Conservation (phyloP, 768 basidiomycete genomes). For the Ramaria sp. region DNA sequence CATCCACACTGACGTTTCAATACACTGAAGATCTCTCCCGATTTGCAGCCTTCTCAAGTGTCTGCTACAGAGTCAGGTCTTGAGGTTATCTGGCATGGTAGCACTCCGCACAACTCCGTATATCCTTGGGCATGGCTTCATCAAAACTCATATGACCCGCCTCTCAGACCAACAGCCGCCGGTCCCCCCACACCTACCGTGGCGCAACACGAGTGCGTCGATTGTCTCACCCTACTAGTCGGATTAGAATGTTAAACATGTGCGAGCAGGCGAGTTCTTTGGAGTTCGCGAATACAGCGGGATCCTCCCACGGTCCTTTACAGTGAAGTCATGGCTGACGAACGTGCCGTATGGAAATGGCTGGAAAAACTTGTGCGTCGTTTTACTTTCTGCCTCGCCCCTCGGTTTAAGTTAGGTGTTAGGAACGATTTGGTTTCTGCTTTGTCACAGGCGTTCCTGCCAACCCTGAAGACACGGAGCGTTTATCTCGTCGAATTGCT, state of each 20-base stretch:
- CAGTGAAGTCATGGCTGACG: constrained; percentile 60
- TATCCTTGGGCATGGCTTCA: constrained; percentile 86
- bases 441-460: constrained; percentile 74
- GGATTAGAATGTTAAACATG: neutral
- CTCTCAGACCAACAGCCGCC: constrained; percentile 18
- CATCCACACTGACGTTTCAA: neutral
- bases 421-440: constrained; percentile 87
- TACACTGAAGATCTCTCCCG: constrained; percentile 53
- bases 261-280: constrained; percentile 51
- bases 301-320: constrained; percentile 68
- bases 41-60: constrained; percentile 55
- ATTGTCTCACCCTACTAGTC: neutral
- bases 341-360: constrained; percentile 70
- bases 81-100: constrained; percentile 52
- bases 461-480: constrained; percentile 78
- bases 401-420: constrained; percentile 2
- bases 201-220: constrained; percentile 34
- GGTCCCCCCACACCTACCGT: constrained; percentile 7
- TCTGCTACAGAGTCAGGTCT: constrained; percentile 52
- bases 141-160: constrained; percentile 72
- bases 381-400: neutral
- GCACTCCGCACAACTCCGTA: constrained; percentile 52
- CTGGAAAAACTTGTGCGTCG: constrained; percentile 62
- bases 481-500: constrained; percentile 62
- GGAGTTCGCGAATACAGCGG: constrained; percentile 69